These are phyloP conservation scores for Penicillium diatomitis DNA, from an alignment of 495 filamentous ascomycete genomes.

Conservation along the genomic window DNA sequence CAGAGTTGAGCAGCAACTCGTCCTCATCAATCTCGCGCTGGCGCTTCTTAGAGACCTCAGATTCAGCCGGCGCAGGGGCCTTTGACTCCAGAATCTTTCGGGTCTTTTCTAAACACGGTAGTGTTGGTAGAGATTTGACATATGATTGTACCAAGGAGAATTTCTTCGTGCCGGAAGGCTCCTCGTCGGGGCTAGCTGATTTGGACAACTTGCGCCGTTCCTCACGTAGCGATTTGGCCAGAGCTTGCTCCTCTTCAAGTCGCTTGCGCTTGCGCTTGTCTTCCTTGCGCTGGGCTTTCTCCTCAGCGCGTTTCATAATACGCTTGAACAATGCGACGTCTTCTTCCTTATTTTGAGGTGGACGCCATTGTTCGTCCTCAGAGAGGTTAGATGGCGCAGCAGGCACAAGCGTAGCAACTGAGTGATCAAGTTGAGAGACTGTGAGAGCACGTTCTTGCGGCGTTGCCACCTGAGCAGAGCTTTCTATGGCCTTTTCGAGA, in stretches of 20 bases:
- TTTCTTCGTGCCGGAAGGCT: constrained; percentile 7
- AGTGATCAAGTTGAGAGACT: not conserved
- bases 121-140: constrained; percentile 27
- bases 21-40: constrained; percentile 32
- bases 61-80: constrained; percentile 10
- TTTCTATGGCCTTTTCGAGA: not conserved
- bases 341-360: constrained; percentile 5
- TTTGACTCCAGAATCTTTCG: constrained; percentile 22
- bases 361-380: not conserved
- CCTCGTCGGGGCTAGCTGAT: constrained; percentile 8
- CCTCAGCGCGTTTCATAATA: constrained; percentile 4
- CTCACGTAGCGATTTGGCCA: constrained; percentile 4
- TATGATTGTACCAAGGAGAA: constrained; percentile 28
- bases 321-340: constrained; percentile 13
- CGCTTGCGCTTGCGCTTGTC: constrained; percentile 20
- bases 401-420: not conserved
- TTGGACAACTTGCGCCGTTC: constrained; percentile 18
- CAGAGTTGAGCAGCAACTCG: constrained; percentile 32
- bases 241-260: constrained; percentile 11
- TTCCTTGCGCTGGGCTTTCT: constrained; percentile 7
- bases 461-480: not conserved
- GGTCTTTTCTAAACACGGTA: constrained; percentile 30
- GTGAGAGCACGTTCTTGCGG: not conserved
- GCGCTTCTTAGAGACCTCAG: constrained; percentile 7
- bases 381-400: not conserved